phyloP scores from a whole-genome alignment of 106 monocot species.

The Dendrobium nobile region DNA sequence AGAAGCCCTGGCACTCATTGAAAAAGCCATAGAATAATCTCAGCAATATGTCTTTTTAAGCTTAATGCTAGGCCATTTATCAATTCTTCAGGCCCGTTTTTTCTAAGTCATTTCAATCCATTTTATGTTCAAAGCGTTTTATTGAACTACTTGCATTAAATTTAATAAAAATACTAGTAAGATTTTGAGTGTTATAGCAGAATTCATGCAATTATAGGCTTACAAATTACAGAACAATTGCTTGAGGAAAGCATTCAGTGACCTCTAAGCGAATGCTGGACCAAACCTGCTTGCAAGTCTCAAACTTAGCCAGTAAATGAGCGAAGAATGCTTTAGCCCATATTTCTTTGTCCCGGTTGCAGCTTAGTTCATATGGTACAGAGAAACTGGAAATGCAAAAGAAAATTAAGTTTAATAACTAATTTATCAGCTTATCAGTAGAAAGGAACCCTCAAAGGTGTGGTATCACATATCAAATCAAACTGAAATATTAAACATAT shows the following conservation, averaged over 20 bases:
- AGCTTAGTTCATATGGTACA: constrained; percentile 57
- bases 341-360: constrained; percentile 43
- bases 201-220: background rate
- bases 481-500: no score
- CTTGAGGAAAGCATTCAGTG: constrained; percentile 31
- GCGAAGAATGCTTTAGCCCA: constrained; percentile 70
- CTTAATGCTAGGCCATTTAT: no score
- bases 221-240: constrained; percentile 37
- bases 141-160: background rate
- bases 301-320: constrained; percentile 36
- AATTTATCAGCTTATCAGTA: no score
- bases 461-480: no score
- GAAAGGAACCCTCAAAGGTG: no score
- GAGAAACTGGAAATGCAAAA: constrained; percentile 46
- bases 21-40: constrained; percentile 6
- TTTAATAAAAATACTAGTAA: background rate
- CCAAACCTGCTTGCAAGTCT: constrained; percentile 55
- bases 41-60: no score
- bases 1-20: constrained; percentile 41
- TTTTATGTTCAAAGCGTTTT: background rate
- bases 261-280: constrained; percentile 50
- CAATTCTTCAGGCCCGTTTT: background rate
- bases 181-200: background rate
- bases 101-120: background rate
- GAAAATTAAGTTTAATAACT: background rate